These are phyloP conservation scores for Plasmodium coatneyi DNA, from an alignment of 169 alveolate genomes.

Conservation along the genomic window DNA sequence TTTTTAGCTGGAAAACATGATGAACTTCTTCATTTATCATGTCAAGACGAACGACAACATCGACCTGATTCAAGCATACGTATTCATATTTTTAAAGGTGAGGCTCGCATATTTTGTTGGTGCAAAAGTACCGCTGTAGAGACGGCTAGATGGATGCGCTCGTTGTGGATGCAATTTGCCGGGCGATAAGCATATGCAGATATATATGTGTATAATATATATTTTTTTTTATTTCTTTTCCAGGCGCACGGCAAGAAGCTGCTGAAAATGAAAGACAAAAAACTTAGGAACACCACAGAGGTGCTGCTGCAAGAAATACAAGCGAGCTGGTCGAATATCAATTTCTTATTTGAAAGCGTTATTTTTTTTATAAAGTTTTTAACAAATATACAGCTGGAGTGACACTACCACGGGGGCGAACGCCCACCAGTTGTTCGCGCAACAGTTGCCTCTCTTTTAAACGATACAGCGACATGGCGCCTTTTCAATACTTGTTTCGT, in stretches of 20 bases:
- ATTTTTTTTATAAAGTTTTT: conserved; percentile 74
- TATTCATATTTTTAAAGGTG: conserved; percentile 61
- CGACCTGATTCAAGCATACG: conserved; percentile 65
- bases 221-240: background rate
- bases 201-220: background rate
- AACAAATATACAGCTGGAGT: conserved; percentile 72
- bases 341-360: conserved; percentile 66
- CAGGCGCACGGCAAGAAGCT: conserved; percentile 68
- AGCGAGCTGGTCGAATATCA: conserved; percentile 58
- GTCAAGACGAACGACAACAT: conserved; percentile 72
- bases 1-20: conserved; percentile 69
- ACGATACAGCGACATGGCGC: too few species aligned
- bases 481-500: background rate
- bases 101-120: background rate
- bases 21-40: conserved; percentile 70
- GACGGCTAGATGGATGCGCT: background rate
- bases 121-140: background rate
- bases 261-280: conserved; percentile 42
- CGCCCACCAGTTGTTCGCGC: background rate
- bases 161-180: background rate
- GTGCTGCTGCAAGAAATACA: conserved; percentile 62
- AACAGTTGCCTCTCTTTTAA: too few species aligned
- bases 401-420: background rate
- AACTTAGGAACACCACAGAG: conserved; percentile 24
- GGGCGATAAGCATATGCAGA: background rate